Evolutionary conservation across 1,284 basidiomycete species (phyloP).

Genomic region (Butyriboletus regius): DNA sequence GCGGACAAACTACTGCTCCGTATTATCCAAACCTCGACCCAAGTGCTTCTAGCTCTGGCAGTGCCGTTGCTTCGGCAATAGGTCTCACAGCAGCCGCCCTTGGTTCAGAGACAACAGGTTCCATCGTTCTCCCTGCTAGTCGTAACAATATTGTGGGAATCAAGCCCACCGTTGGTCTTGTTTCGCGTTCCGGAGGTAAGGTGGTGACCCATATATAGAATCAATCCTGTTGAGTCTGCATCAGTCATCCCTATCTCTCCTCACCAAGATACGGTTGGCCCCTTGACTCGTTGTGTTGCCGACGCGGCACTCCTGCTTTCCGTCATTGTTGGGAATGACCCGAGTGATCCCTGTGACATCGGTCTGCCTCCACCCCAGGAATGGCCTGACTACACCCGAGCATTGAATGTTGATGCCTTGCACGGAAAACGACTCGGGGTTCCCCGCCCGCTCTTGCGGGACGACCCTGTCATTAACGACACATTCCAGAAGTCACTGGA

Average conservation of each 20-base stretch:
- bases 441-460: slow-evolving; percentile 28
- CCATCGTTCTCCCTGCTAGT: slow-evolving; percentile 40
- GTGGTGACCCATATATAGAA: neutral
- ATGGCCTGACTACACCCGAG: slow-evolving; percentile 39
- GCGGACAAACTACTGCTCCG: slow-evolving; percentile 45
- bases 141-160: slow-evolving; percentile 42
- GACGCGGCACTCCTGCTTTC: slow-evolving; percentile 42
- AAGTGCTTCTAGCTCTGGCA: slow-evolving; percentile 47
- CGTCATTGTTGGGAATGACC: slow-evolving; percentile 41
- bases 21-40: slow-evolving; percentile 48
- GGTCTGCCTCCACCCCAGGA: slow-evolving; percentile 37
- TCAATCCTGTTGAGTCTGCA: neutral
- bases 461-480: slow-evolving; percentile 9
- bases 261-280: slow-evolving; percentile 47
- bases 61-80: slow-evolving; percentile 43
- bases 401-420: slow-evolving; percentile 33
- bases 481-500: slow-evolving; percentile 37
- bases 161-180: slow-evolving; percentile 37
- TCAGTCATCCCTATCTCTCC: slow-evolving; percentile 45
- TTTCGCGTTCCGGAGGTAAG: slow-evolving; percentile 45
- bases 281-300: slow-evolving; percentile 41
- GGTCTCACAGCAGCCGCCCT: slow-evolving; percentile 46
- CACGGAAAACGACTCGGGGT: slow-evolving; percentile 40
- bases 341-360: slow-evolving; percentile 36
- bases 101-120: slow-evolving; percentile 51